phyloP scores from a whole-genome alignment of 2,329 filamentous ascomycete genomes.

The Colletotrichum sidae region DNA sequence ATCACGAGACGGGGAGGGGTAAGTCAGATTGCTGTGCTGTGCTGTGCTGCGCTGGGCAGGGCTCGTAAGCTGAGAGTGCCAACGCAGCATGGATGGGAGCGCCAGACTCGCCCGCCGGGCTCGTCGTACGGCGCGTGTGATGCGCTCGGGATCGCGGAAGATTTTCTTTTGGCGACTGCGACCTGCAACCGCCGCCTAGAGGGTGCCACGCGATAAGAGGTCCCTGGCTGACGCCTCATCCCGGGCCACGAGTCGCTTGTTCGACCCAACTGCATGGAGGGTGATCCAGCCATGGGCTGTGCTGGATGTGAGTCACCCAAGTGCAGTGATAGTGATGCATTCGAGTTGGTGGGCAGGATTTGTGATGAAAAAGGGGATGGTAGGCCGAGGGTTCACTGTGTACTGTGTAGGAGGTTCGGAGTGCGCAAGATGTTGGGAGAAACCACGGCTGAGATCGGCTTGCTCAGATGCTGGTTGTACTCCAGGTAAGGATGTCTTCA shows the following conservation, averaged over 20 bases:
- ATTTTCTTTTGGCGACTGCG: slow-evolving; percentile 18
- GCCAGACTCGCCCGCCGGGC: background rate
- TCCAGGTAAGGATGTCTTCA: background rate
- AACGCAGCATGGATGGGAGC: background rate
- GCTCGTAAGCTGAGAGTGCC: slow-evolving; percentile 3
- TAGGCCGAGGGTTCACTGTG: slow-evolving; percentile 21
- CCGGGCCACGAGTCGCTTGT: slow-evolving; percentile 26
- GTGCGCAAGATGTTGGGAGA: background rate
- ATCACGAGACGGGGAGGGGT: slow-evolving; percentile 2
- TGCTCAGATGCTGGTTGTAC: background rate
- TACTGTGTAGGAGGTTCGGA: slow-evolving; percentile 4
- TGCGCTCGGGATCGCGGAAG: slow-evolving; percentile 24
- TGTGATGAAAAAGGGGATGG: slow-evolving; percentile 23
- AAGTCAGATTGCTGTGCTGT: background rate
- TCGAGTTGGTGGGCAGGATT: slow-evolving; percentile 24
- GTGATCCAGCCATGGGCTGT: slow-evolving; percentile 23
- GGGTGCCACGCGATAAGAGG: slow-evolving; percentile 36
- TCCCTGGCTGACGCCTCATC: slow-evolving; percentile 14
- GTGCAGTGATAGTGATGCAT: slow-evolving; percentile 12
- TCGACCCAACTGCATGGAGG: slow-evolving; percentile 29
- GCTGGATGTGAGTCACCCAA: slow-evolving; percentile 35
- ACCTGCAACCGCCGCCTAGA: slow-evolving; percentile 17
- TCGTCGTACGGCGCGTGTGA: slow-evolving; percentile 16
- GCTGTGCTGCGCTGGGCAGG: background rate
- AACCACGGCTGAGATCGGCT: background rate